phyloP scores from a whole-genome alignment of 495 filamentous ascomycete species.

The Bacidia gigantensis region DNA sequence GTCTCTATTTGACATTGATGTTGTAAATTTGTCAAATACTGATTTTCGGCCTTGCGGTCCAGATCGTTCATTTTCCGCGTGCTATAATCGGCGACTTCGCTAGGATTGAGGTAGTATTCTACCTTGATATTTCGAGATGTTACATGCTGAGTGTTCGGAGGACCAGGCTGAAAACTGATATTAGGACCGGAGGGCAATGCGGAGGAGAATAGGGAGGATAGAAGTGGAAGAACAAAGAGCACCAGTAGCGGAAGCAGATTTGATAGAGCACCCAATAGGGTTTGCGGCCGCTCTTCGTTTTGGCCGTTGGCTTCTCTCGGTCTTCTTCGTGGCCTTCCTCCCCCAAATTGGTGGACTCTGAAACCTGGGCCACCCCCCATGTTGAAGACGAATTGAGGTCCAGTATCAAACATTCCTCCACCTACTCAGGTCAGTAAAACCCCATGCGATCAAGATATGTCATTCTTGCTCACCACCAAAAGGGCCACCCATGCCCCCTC shows the following conservation, averaged over 20 bases:
- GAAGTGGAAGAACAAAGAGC: constrained; percentile 75
- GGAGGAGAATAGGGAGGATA: constrained; percentile 66
- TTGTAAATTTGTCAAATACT: constrained; percentile 50
- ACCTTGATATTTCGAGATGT: constrained; percentile 56
- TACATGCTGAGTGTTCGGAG: constrained; percentile 59
- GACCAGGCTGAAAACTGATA: constrained; percentile 49
- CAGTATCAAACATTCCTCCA: constrained; percentile 48
- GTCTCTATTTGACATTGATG: constrained; percentile 61
- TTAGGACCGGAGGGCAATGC: constrained; percentile 43
- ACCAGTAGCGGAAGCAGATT: constrained; percentile 74
- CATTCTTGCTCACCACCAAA: constrained; percentile 49
- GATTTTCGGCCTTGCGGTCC: constrained; percentile 61
- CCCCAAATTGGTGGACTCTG: constrained; percentile 78
- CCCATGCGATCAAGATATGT: constrained; percentile 5
- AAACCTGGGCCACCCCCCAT: constrained; percentile 71
- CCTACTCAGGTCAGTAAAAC: constrained; percentile 9
- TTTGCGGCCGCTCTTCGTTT: constrained; percentile 35
- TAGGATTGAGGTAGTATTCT: constrained; percentile 73
- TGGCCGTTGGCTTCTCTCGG: constrained; percentile 47
- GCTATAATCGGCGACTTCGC: constrained; percentile 56
- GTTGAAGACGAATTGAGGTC: constrained; percentile 83
- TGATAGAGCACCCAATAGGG: constrained; percentile 34
- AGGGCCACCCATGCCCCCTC: constrained; percentile 50
- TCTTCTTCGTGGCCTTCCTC: constrained; percentile 49
- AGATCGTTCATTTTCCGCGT: constrained; percentile 52